A percentile compares a stretch with the other conserved stretches of the same genome.
These are phyloP conservation scores for Postia placenta DNA, from an alignment of 768 basidiomycete species.

Conservation along the genomic window DNA sequence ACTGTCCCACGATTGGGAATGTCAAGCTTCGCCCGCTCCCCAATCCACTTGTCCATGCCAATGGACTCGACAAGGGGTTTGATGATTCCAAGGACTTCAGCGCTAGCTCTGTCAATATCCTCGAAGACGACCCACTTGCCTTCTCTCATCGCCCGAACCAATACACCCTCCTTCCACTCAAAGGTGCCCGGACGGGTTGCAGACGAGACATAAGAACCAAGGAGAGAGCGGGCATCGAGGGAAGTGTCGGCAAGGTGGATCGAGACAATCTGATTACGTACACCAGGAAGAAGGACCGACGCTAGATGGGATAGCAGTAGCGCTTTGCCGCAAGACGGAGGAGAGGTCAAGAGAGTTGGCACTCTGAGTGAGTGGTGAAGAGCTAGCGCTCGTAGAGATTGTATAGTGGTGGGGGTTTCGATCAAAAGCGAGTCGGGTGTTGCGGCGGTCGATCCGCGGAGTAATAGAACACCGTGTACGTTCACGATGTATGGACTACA, in stretches of 20 bases:
- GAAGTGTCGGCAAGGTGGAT: constrained; percentile 95
- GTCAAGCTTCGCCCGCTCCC: constrained; percentile 60
- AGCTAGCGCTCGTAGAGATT: constrained; percentile 57
- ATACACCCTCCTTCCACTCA: constrained; percentile 93
- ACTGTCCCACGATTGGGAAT: constrained; percentile 73
- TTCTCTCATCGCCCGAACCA: constrained; percentile 83
- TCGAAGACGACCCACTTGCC: constrained; percentile 93
- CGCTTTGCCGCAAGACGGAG: constrained; percentile 86
- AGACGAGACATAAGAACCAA: constrained; percentile 92
- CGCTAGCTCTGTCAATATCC: constrained; percentile 87
- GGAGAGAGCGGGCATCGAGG: constrained; percentile 85
- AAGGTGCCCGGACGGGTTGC: constrained; percentile 78
- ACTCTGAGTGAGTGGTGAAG: constrained; percentile 58
- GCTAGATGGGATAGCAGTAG: constrained; percentile 76
- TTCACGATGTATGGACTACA: constrained; percentile 51
- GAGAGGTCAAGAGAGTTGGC: constrained; percentile 78
- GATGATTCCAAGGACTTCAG: constrained; percentile 82
- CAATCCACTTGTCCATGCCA: constrained; percentile 65
- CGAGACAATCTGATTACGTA: constrained; percentile 65
- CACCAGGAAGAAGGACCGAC: constrained; percentile 49
- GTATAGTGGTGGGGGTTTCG: constrained; percentile 52
- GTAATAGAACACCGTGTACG: constrained; percentile 61
- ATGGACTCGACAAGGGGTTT: constrained; percentile 79
- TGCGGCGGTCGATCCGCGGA: constrained; percentile 37
- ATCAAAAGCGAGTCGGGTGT: constrained; percentile 39